Evolutionary conservation across 2,329 filamentous ascomycete genomes (phyloP).

Genomic region (Calonectria ilicicola): DNA sequence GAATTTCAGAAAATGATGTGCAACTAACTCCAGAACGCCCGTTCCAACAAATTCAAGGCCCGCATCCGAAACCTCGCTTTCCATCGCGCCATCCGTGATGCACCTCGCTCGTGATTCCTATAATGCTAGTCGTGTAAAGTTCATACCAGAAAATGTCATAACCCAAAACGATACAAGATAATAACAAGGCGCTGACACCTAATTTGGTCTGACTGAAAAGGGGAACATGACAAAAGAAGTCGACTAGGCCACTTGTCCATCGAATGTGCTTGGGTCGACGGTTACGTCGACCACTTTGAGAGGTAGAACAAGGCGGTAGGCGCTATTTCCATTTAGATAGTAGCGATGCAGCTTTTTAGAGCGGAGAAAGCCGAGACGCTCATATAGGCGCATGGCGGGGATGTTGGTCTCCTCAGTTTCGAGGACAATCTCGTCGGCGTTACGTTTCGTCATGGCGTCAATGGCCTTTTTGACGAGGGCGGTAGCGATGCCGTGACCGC

Average conservation of each 20-base stretch:
- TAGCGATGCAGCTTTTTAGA: constrained; percentile 95
- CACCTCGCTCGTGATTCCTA: constrained; percentile 1
- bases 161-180: constrained; percentile 9
- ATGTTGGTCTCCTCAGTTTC: constrained; percentile 96
- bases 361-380: constrained; percentile 89
- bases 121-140: not conserved
- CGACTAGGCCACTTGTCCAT: constrained; percentile 41
- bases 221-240: not conserved
- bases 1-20: not conserved
- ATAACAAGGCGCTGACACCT: not conserved
- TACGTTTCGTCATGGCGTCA: constrained; percentile 85
- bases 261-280: constrained; percentile 49
- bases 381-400: constrained; percentile 91
- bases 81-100: constrained; percentile 13
- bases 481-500: constrained; percentile 89
- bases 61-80: not conserved
- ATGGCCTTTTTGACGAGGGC: constrained; percentile 90
- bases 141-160: not conserved
- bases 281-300: constrained; percentile 69
- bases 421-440: constrained; percentile 93
- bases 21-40: constrained; percentile 1
- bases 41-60: not conserved
- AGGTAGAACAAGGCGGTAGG: constrained; percentile 87
- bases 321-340: constrained; percentile 96
- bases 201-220: not conserved